Conservation (phyloP, 139 green algal genomes). For the Nannochloris sp. region DNA sequence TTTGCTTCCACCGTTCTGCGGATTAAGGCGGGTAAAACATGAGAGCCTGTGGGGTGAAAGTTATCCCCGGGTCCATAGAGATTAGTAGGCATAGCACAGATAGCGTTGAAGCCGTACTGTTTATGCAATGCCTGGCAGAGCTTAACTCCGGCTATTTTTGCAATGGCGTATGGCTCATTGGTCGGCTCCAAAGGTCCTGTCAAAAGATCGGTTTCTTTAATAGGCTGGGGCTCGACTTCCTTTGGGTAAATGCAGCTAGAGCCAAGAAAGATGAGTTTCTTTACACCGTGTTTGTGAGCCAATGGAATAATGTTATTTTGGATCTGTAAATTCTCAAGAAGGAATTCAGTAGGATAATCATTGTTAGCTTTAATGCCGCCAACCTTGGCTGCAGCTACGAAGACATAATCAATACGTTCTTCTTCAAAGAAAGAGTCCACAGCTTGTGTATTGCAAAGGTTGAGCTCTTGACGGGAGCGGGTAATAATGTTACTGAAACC, state of each 20-base stretch:
- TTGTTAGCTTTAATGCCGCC: conserved; percentile 39
- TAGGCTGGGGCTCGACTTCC: conserved; percentile 30
- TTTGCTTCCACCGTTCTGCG: conserved; percentile 54
- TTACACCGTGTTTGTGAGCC: conserved; percentile 22
- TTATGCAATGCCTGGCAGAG: conserved; percentile 30
- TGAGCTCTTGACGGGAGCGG: conserved; percentile 24
- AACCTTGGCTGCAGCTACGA: conserved; percentile 36
- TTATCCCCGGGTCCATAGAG: conserved; percentile 70
- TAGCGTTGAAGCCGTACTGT: conserved; percentile 56
- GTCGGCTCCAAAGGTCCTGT: conserved; percentile 38
- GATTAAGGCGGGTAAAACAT: conserved; percentile 65
- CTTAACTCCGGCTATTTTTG: conserved; percentile 45
- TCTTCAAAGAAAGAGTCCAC: conserved; percentile 28
- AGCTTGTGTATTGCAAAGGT: conserved; percentile 24
- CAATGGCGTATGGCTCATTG: conserved; percentile 42
- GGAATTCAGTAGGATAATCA: conserved; percentile 33
- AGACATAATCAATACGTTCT: conserved; percentile 20
- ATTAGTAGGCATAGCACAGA: conserved; percentile 61
- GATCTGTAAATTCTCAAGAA: conserved; percentile 38
- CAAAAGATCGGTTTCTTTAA: conserved; percentile 29
- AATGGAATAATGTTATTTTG: conserved; percentile 28
- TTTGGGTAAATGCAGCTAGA: conserved; percentile 48
- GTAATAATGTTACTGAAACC: conserved; percentile 20
- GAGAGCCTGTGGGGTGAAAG: conserved; percentile 49
- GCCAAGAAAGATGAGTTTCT: conserved; percentile 41